Evolutionary conservation across 176 grass and related monocot species (phyloP).

Genomic region (Puccinellia tenuiflora): DNA sequence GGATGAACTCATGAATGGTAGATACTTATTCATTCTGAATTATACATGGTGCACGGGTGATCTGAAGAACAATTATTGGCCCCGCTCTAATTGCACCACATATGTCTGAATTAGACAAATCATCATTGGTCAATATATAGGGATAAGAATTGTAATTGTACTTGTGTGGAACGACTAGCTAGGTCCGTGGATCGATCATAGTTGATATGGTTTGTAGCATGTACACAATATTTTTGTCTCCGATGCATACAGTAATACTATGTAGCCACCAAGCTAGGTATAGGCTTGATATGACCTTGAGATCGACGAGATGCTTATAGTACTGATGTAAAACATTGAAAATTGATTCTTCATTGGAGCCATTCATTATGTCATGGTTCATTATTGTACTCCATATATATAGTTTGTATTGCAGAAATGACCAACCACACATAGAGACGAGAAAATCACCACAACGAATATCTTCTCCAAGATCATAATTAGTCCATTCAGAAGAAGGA

Average conservation of each 20-base stretch:
- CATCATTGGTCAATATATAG: conserved; percentile 19
- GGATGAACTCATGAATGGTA: conserved; percentile 35
- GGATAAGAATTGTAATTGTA: conserved; percentile 22
- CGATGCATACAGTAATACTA: not conserved
- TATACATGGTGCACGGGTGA: conserved; percentile 12
- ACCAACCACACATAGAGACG: not conserved
- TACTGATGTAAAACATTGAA: conserved; percentile 9
- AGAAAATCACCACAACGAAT: conserved; percentile 17
- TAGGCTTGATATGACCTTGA: conserved; percentile 2
- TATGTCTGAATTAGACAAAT: conserved; percentile 14
- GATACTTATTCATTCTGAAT: not conserved
- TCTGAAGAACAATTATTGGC: not conserved
- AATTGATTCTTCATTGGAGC: conserved; percentile 13
- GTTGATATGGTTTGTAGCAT: conserved; percentile 40
- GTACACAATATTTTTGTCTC: conserved; percentile 32
- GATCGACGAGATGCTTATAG: not conserved
- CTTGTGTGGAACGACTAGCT: conserved; percentile 20
- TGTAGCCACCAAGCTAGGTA: conserved; percentile 1
- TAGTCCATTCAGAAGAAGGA: conserved; percentile 18
- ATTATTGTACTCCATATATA: not conserved
- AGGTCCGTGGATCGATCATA: not conserved
- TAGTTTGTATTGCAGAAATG: not conserved
- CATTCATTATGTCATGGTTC: not conserved
- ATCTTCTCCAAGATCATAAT: conserved; percentile 27
- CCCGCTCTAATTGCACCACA: not conserved